Evolutionary conservation across 495 filamentous ascomycete species (phyloP).

Genomic region (Cairneyella variabilis): DNA sequence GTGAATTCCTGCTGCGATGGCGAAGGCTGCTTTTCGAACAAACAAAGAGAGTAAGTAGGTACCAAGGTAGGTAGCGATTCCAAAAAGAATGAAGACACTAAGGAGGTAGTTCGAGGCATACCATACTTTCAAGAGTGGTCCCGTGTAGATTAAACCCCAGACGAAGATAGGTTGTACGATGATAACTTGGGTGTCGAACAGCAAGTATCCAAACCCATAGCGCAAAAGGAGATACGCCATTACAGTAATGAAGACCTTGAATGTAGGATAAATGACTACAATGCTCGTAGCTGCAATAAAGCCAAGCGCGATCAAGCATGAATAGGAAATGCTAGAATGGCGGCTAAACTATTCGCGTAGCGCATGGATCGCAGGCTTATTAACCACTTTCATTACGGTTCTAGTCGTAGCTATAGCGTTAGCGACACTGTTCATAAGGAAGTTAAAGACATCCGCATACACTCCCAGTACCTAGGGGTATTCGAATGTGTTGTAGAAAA

Average conservation of each 20-base stretch:
- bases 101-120: slow-evolving; percentile 17
- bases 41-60: slow-evolving; percentile 20
- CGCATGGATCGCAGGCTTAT: slow-evolving; percentile 5
- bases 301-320: slow-evolving; percentile 8
- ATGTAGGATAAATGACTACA: slow-evolving; percentile 21
- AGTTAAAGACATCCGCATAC: slow-evolving; percentile 2
- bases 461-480: not conserved
- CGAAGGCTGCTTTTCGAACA: slow-evolving; percentile 22
- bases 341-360: not conserved
- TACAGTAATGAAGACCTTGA: slow-evolving; percentile 20
- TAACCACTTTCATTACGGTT: not conserved
- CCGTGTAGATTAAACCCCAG: slow-evolving; percentile 19
- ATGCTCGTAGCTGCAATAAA: slow-evolving; percentile 16
- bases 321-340: slow-evolving; percentile 10
- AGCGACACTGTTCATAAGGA: slow-evolving; percentile 16
- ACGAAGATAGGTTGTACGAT: slow-evolving; percentile 19
- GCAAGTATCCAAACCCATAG: slow-evolving; percentile 21
- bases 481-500: slow-evolving; percentile 7
- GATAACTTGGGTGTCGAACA: slow-evolving; percentile 24
- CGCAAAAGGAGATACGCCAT: slow-evolving; percentile 22
- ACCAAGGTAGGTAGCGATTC: slow-evolving; percentile 23
- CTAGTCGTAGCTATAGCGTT: slow-evolving; percentile 10
- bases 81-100: slow-evolving; percentile 20
- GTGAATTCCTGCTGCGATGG: slow-evolving; percentile 23
- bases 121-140: slow-evolving; percentile 8